Conservation (phyloP, 805 yeast genomes). For the Pichia nakasei region DNA sequence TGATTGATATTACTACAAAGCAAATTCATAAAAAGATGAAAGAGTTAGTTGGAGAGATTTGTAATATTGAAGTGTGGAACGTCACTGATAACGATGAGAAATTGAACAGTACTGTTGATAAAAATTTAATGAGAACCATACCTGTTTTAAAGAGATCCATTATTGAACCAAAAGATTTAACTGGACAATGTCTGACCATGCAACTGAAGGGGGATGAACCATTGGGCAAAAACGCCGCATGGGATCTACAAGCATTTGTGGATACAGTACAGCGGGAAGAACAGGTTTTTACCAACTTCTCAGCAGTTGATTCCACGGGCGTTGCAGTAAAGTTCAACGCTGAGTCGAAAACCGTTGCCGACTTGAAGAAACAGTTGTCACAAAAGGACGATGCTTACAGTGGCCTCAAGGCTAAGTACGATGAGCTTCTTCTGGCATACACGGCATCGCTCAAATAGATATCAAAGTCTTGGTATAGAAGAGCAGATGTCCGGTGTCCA, state of each 20-base stretch:
- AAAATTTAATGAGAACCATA: conserved; percentile 32
- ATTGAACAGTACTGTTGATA: conserved; percentile 24
- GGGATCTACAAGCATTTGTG: conserved; percentile 42
- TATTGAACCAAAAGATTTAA: conserved; percentile 30
- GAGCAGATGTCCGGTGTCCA: too few relatives aligned
- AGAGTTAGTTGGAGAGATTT: conserved; percentile 22
- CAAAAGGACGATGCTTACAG: conserved; percentile 7
- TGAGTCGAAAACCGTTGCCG: conserved; percentile 2
- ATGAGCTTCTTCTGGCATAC: conserved; percentile 13
- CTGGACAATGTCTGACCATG: conserved; percentile 37
- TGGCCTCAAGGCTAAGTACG: conserved; percentile 11
- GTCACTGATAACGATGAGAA: conserved; percentile 11
- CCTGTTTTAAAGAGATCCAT: conserved; percentile 60
- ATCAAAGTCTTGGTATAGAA: too few relatives aligned
- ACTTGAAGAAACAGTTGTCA: conserved; percentile 6
- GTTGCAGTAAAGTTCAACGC: conserved; percentile 5
- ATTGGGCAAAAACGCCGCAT: too few relatives aligned
- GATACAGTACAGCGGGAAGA: conserved; percentile 43
- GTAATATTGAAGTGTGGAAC: conserved; percentile 18
- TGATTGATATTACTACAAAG: conserved; percentile 61
- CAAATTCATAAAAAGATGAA: conserved; percentile 56
- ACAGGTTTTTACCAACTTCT: conserved; percentile 37
- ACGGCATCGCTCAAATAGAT: neutral
- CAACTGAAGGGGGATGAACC: conserved; percentile 19
- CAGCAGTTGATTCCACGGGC: conserved; percentile 30